Evolutionary conservation across 345 rosid species (phyloP).

Genomic region (Rhodamnia rubescens): DNA sequence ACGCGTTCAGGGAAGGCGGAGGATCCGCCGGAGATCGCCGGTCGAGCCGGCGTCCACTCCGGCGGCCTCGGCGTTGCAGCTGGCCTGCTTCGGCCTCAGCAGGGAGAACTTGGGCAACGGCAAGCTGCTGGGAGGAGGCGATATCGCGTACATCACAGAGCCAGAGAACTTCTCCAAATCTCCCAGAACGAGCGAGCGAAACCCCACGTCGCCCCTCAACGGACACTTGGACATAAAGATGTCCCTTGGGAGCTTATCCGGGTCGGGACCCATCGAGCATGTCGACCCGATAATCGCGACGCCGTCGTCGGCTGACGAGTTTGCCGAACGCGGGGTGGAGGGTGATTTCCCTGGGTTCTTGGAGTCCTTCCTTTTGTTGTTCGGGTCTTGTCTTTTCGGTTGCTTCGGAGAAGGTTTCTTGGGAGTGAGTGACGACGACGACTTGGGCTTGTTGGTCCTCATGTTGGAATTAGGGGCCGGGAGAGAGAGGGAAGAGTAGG

Average conservation of each 20-base stretch:
- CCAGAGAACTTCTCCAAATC: not conserved
- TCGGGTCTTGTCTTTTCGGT: not conserved
- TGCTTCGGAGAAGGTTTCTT: not conserved
- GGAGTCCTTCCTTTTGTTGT: not conserved
- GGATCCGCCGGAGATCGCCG: constrained; percentile 49
- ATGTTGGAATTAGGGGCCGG: not conserved
- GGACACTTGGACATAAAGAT: not conserved
- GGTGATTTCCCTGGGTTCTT: not conserved
- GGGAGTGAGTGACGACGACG: not conserved
- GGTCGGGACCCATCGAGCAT: not conserved
- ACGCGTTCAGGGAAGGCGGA: constrained; percentile 28
- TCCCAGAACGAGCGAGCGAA: not conserved
- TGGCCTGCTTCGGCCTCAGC: constrained; percentile 34
- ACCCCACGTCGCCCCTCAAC: not conserved
- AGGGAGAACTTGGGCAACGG: constrained; percentile 57
- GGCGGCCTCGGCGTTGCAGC: constrained; percentile 45
- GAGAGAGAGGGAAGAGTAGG: constrained; percentile 2
- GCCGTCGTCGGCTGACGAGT: not conserved
- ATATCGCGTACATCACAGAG: constrained; percentile 15
- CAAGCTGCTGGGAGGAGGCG: constrained; percentile 71
- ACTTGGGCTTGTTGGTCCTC: not conserved
- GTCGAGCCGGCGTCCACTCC: constrained; percentile 47
- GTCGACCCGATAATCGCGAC: not conserved
- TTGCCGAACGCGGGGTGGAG: not conserved
- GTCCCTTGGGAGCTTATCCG: constrained; percentile 1